A percentile compares a stretch with the other conserved stretches of the same genome.
phyloP scores from a whole-genome alignment of 768 basidiomycete genomes.

The Serendipita sp. region DNA sequence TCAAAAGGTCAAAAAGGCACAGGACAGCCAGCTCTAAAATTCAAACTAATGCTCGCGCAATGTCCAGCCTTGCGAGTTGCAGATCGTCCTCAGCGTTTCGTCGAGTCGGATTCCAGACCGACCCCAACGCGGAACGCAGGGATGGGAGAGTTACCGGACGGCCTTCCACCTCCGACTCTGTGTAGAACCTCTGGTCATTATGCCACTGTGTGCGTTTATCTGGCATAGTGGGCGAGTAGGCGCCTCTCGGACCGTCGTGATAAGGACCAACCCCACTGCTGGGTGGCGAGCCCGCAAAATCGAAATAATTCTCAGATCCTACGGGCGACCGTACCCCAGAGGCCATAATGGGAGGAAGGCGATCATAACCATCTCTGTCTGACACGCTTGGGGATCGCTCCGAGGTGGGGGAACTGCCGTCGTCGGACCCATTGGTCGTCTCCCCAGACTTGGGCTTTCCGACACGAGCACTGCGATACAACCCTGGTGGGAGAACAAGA shows the following conservation, averaged over 20 bases:
- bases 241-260: background rate
- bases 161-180: background rate
- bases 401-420: background rate
- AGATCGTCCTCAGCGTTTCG: conserved; percentile 4
- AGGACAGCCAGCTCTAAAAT: background rate
- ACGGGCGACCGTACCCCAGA: background rate
- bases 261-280: background rate
- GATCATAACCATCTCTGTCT: background rate
- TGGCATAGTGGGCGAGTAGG: background rate
- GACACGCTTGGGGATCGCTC: background rate
- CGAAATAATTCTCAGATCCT: background rate
- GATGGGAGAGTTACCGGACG: background rate
- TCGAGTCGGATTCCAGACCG: background rate
- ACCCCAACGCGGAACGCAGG: background rate
- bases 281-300: background rate
- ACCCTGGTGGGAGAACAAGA: conserved; percentile 1
- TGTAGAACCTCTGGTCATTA: background rate
- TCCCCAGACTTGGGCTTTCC: conserved; percentile 1
- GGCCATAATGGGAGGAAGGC: background rate
- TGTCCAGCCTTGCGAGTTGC: background rate
- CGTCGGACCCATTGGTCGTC: background rate
- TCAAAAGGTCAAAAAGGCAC: background rate
- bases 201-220: background rate
- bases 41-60: conserved; percentile 2
- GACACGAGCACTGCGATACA: conserved; percentile 4